A percentile compares a stretch with the other conserved stretches of the same genome.
Conservation (phyloP, 148 eudicot genomes). For the Vaccinium myrtillus region DNA sequence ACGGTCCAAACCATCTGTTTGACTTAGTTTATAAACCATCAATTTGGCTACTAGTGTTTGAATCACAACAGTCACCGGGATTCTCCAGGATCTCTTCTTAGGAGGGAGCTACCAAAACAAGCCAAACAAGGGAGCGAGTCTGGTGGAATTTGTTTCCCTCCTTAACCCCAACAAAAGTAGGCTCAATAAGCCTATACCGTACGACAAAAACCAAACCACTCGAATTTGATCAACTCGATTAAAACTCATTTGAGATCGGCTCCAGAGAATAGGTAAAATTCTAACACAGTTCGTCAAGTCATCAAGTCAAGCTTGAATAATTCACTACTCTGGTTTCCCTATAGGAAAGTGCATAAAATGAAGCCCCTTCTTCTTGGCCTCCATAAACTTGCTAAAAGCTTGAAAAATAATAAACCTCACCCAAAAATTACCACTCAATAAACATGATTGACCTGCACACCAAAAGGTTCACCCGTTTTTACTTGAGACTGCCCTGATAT, state of each 20-base stretch:
- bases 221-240: not conserved
- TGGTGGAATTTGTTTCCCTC: not conserved
- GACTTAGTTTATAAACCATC: not conserved
- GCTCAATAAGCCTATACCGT: not conserved
- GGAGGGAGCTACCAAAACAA: conserved; percentile 6
- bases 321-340: not conserved
- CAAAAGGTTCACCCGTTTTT: not conserved
- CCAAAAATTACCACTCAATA: not conserved
- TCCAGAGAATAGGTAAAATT: not conserved
- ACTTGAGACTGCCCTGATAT: not conserved
- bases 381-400: not conserved
- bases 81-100: not conserved
- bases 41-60: not conserved
- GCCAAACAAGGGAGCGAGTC: not conserved
- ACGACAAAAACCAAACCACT: not conserved
- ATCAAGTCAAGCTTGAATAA: not conserved
- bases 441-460: conserved; percentile 6
- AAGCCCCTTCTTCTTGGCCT: not conserved
- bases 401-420: too few species aligned
- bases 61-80: not conserved
- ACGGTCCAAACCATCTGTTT: not conserved
- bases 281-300: not conserved
- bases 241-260: not conserved
- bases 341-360: not conserved
- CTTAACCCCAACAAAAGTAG: not conserved